These are phyloP conservation scores for Cryptococcus depauperatus DNA, from an alignment of 1,284 basidiomycete species.

Conservation along the genomic window DNA sequence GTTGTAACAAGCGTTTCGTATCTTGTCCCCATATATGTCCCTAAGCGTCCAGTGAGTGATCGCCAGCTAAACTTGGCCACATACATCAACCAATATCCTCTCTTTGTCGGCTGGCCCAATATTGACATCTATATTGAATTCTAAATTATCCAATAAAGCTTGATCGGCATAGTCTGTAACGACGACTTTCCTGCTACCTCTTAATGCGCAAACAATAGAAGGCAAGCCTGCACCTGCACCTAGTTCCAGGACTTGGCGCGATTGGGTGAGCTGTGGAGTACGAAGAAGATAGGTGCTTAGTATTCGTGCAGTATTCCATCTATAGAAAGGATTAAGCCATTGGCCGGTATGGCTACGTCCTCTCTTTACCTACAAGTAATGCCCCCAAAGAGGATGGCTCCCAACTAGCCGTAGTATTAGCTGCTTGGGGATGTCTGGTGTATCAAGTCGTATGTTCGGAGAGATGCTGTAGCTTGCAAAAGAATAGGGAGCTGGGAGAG, in stretches of 20 bases:
- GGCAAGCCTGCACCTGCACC: constrained; percentile 90
- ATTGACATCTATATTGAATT: constrained; percentile 61
- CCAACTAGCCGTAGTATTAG: constrained; percentile 72
- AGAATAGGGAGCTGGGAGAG: constrained; percentile 24
- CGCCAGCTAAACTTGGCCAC: constrained; percentile 5
- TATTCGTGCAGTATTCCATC: constrained; percentile 76
- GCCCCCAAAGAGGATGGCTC: constrained; percentile 82
- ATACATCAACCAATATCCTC: constrained; percentile 52
- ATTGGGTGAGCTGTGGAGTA: constrained; percentile 31
- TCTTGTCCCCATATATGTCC: constrained; percentile 88
- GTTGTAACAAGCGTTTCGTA: constrained; percentile 52
- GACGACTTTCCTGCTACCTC: constrained; percentile 56
- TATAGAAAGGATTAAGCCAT: constrained; percentile 33
- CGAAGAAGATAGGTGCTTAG: constrained; percentile 65
- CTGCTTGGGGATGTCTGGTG: constrained; percentile 22
- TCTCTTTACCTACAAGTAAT: constrained; percentile 61
- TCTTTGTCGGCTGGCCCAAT: constrained; percentile 37
- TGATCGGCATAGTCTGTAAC: constrained; percentile 89
- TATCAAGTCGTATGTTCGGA: constrained; percentile 8
- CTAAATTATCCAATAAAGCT: constrained; percentile 68
- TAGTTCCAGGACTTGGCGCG: constrained; percentile 65
- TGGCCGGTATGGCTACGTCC: neutral
- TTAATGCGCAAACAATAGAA: constrained; percentile 61
- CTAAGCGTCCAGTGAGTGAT: constrained; percentile 42
- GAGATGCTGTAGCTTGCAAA: constrained; percentile 41